phyloP scores from a whole-genome alignment of 192 early-diverging fungal genomes.

The Dissophora ornata region DNA sequence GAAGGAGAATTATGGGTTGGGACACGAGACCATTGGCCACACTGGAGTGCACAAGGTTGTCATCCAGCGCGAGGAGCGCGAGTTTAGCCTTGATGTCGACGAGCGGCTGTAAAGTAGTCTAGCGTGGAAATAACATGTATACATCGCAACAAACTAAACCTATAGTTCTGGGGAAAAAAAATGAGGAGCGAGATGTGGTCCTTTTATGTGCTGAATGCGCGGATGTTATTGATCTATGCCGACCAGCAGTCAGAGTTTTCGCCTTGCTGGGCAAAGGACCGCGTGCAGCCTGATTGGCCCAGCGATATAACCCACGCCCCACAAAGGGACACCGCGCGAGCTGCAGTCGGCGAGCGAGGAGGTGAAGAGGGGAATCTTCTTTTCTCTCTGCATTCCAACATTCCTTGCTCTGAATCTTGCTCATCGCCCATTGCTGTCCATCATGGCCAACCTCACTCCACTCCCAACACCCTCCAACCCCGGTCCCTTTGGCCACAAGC shows the following conservation, averaged over 20 bases:
- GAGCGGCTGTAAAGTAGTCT: slow-evolving; percentile 8
- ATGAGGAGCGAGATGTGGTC: background rate
- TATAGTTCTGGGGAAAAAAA: slow-evolving; percentile 1
- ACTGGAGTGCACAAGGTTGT: slow-evolving; percentile 45
- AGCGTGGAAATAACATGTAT: no score
- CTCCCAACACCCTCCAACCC: slow-evolving; percentile 29
- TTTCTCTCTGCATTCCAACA: background rate
- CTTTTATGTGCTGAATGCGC: no score
- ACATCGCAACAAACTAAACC: no score
- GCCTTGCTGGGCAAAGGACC: no score
- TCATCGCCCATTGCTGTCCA: background rate
- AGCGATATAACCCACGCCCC: no score
- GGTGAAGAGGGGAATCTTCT: no score
- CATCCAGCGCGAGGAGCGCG: slow-evolving; percentile 36
- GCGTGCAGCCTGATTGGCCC: no score
- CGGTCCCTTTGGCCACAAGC: slow-evolving; percentile 58
- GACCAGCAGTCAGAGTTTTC: no score
- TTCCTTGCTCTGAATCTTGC: background rate
- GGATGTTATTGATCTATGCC: no score
- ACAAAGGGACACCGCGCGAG: no score
- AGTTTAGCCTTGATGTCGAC: slow-evolving; percentile 37
- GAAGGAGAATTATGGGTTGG: background rate
- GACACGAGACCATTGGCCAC: slow-evolving; percentile 47
- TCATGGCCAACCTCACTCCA: background rate
- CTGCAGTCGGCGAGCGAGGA: no score